A percentile compares a stretch with the other conserved stretches of the same genome.
These are phyloP conservation scores for Isabelozyma gotoi DNA, from an alignment of 805 yeast species.

Conservation along the genomic window DNA sequence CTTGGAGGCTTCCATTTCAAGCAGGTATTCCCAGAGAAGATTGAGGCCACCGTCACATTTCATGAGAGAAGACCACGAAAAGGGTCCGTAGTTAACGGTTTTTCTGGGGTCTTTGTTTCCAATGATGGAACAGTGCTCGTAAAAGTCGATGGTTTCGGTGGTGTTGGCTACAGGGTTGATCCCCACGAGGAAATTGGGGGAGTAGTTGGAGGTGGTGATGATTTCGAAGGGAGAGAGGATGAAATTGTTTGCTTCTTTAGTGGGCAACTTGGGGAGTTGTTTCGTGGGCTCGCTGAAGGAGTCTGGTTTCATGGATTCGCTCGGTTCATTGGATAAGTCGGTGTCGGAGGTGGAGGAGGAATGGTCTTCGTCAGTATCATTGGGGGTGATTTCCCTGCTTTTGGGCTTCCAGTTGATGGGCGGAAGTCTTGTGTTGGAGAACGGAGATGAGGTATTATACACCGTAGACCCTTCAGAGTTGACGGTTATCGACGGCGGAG, in stretches of 20 bases:
- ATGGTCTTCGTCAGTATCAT: not conserved
- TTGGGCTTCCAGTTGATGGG: slow-evolving; percentile 9
- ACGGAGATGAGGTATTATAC: not conserved
- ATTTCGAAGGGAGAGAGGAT: not conserved
- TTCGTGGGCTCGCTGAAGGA: not conserved
- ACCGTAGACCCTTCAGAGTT: not conserved
- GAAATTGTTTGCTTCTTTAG: not conserved
- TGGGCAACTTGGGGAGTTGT: not conserved
- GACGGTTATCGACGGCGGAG: not conserved
- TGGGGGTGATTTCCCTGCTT: not conserved
- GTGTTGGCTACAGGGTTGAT: slow-evolving; percentile 21
- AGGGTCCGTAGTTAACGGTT: slow-evolving; percentile 51
- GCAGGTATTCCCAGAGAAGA: not conserved
- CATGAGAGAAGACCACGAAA: slow-evolving; percentile 48
- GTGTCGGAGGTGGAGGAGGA: not conserved
- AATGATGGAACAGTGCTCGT: slow-evolving; percentile 43
- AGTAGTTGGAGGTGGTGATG: not conserved
- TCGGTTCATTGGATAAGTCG: not conserved
- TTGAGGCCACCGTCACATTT: slow-evolving; percentile 1
- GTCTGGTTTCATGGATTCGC: not conserved
- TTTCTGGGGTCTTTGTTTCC: slow-evolving; percentile 36
- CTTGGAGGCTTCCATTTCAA: not conserved
- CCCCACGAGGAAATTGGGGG: slow-evolving; percentile 11
- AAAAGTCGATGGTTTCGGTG: slow-evolving; percentile 41
- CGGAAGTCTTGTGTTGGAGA: slow-evolving; percentile 4